Evolutionary conservation across 164 flowering plant genomes (phyloP).

Genomic region (Annona squamosa): DNA sequence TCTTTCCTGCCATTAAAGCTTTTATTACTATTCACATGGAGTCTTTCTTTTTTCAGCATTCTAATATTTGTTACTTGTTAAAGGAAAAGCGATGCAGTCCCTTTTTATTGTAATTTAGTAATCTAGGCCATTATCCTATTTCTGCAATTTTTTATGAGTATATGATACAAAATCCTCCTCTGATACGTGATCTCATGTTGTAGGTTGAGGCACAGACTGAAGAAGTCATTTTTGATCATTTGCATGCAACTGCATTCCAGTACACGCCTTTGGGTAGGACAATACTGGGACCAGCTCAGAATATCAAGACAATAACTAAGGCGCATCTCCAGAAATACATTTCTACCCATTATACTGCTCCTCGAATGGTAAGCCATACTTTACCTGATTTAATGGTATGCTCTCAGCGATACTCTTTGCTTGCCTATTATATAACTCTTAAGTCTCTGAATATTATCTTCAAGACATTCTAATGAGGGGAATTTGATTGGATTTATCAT

Average conservation of each 20-base stretch:
- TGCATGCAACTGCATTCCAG: conserved; percentile 98
- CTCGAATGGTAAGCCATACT: conserved; percentile 61
- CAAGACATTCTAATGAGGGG: background rate
- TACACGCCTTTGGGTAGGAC: conserved; percentile 89
- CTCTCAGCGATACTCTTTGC: background rate
- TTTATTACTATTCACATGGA: too few relatives aligned
- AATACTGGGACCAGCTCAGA: conserved; percentile 86
- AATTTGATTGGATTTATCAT: conserved; percentile 1
- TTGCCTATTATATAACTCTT: background rate
- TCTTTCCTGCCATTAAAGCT: too few relatives aligned
- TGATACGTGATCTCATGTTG: conserved; percentile 1
- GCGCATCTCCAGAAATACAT: conserved; percentile 68
- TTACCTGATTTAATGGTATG: background rate
- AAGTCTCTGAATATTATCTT: background rate
- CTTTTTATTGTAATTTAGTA: too few relatives aligned
- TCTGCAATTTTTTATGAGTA: too few relatives aligned
- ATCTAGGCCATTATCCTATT: too few relatives aligned
- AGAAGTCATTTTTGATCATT: conserved; percentile 94
- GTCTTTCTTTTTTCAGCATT: too few relatives aligned
- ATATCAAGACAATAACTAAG: conserved; percentile 67
- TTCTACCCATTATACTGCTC: conserved; percentile 79
- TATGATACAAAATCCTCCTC: too few relatives aligned
- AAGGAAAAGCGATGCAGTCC: too few relatives aligned
- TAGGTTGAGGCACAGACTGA: conserved; percentile 87
- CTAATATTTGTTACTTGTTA: too few relatives aligned